phyloP scores from a whole-genome alignment of 2,329 filamentous ascomycete genomes.

The Helicocarpus griseus region DNA sequence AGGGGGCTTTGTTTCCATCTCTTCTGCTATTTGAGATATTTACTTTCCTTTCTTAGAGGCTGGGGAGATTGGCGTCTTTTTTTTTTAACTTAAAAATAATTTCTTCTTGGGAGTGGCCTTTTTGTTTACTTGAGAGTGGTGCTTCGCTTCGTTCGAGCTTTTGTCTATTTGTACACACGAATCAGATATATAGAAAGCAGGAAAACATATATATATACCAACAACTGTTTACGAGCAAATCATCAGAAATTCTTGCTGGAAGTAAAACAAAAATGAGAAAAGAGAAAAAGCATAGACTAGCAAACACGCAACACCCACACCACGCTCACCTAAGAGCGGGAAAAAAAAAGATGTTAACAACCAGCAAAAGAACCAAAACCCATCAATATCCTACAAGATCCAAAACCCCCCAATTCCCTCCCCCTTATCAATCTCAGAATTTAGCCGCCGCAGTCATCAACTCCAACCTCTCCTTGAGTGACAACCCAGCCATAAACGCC shows the following conservation, averaged over 20 bases:
- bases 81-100: neutral
- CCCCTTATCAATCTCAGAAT: neutral
- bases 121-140: neutral
- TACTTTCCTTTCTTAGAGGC: no score
- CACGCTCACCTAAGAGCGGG: no score
- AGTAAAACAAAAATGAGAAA: neutral
- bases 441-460: conserved; percentile 14
- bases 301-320: no score
- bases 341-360: no score
- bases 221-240: neutral
- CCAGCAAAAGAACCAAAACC: no score
- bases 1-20: neutral
- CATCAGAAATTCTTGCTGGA: neutral
- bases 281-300: no score
- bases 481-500: conserved; percentile 26
- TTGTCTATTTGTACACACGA: neutral
- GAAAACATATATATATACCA: neutral
- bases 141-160: neutral
- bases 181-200: neutral
- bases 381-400: no score
- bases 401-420: no score
- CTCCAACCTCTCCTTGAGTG: conserved; percentile 26
- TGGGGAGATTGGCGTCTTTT: no score
- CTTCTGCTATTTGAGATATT: neutral
- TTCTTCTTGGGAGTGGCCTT: neutral